Evolutionary conservation across 2,329 filamentous ascomycete species (phyloP), one percentile per base, ranked within the genome.

Genomic region (Fusarium concolor): DNA sequence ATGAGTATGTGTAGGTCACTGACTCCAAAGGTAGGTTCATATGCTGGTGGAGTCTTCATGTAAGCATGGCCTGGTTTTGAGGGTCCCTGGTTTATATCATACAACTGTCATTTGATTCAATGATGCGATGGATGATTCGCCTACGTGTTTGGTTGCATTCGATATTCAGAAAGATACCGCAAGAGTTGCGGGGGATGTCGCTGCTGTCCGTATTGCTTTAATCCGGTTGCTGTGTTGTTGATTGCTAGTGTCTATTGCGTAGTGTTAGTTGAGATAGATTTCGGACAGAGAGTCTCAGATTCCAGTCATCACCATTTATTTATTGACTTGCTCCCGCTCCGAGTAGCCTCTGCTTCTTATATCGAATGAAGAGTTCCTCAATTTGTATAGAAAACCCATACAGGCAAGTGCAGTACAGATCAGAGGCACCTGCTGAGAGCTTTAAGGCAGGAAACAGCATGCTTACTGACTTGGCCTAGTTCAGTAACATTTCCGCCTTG

Each of bases 61-160:
- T 64, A 63, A 69, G 56, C 60, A 53, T 72, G 62, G 65, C 57
- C 67, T 65, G 65, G 65, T 72, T 72, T 62, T 53, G 46, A 15
- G 39, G n/a, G 22, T 53, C 55, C 62, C 65, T 53, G 43, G 67
- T 62, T 59, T 29, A 61, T 65, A 70, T 51, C 41, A 35, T 35
- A 33, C n/a, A n/a, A n/a, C 24, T 55, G 43, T 59, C 31, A 6
- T 35, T 28, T 15, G 24, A 24, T 22, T 45, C 49, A 29, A n/a
- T 11, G 22, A 42, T 31, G 38, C 44, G 31, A 39, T 33, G 18
- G 22, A 29, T 26, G 52, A 41, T 46, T 7, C 17, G n/a, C 29
- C 33, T 29, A 31, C 24, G 26, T 42, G 24, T 20, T 45, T 45
- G n/a, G 11, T 20, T 26, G 49, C n/a, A 35, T 35, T 35, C 17